Percentiles rank a stretch among this genome's conserved stretches.
These are phyloP conservation scores for Puccinia sorghi DNA, from an alignment of 1,284 basidiomycete species.

Conservation along the genomic window DNA sequence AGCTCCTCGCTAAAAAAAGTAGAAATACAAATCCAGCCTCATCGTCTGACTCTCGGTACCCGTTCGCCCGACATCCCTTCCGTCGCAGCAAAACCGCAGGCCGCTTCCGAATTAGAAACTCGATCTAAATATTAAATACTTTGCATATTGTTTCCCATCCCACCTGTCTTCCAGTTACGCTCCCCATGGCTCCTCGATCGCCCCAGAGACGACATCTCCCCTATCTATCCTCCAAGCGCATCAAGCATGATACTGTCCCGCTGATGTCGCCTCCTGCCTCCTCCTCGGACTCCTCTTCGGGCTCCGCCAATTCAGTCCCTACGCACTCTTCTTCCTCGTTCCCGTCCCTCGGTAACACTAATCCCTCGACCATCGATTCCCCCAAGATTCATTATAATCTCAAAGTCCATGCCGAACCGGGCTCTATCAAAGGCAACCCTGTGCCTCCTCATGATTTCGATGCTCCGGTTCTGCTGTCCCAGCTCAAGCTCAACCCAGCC, in stretches of 20 bases:
- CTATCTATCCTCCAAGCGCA: background rate
- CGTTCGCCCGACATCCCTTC: background rate
- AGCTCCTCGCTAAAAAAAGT: too few relatives aligned
- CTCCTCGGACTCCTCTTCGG: constrained; percentile 17
- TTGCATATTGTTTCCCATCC: background rate
- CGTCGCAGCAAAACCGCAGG: background rate
- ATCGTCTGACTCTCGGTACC: constrained; percentile 6
- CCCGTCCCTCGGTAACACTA: constrained; percentile 6
- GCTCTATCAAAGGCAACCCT: background rate
- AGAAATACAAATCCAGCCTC: background rate
- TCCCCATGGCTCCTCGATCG: constrained; percentile 29
- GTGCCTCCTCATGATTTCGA: background rate
- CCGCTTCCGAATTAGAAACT: too few relatives aligned
- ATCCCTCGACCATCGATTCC: constrained; percentile 1
- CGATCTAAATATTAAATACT: too few relatives aligned
- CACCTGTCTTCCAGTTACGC: background rate
- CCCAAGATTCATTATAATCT: constrained; percentile 9
- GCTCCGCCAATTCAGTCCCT: constrained; percentile 3
- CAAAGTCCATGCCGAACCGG: background rate
- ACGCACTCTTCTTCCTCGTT: constrained; percentile 6
- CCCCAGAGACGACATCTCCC: constrained; percentile 34
- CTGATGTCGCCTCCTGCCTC: constrained; percentile 10
- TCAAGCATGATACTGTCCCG: background rate
- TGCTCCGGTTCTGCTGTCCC: constrained; percentile 3
- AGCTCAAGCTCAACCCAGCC: background rate